Base-by-base conservation (phyloP, 2,329 filamentous ascomycete genomes). In the Cytospora chrysosperma region DNA sequence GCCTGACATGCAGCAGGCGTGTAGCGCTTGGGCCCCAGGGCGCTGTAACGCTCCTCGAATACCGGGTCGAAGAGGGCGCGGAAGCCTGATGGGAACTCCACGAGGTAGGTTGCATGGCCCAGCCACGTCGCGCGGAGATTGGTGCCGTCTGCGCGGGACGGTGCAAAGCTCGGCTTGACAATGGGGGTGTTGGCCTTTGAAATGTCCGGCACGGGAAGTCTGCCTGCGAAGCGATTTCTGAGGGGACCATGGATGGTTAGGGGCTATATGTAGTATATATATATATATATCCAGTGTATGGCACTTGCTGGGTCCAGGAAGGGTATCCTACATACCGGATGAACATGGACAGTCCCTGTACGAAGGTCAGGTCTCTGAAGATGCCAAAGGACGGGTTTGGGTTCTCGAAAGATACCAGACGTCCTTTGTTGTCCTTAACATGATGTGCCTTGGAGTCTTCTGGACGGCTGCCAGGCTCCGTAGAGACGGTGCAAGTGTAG, bases 11-110 rank as follows among this genome's bases (percentile, higher is more conserved):
- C 82, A 4, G 80, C 74, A 2, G 79, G 80, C 13, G 79, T 81
- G 62, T 83, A 83, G 24, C 83, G 74, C 57, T 81, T 79, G 0
- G 83, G 83, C 0, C 82, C 82, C 0, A 78, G 67, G 58, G 75
- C 75, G 12, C 73, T 72, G 50, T 78, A 77, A 0, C 80, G 80
- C n/a, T 79, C 78, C 27, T 81, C 79, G 71, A 83, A 85, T 2
- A 85, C 81, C 1, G 82, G 82, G 67, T 85, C 83, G 30, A 83
- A 77, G 1, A 85, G 70, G 15, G 84, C 73, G 3, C 80, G 74
- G 27, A 81, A 69, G 4, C 77, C 78, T 8, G 56, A 57, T 26
- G 56, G 56, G 17, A 57, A 57, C 40, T 57, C 56, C 1, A 57
- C 56, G 2, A 57, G 56, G n/a, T 49, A 57, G 12, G 56, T 47